Evolutionary conservation across 2,329 filamentous ascomycete genomes (phyloP).

Genomic region (Hymenoscyphus fraxineus): DNA sequence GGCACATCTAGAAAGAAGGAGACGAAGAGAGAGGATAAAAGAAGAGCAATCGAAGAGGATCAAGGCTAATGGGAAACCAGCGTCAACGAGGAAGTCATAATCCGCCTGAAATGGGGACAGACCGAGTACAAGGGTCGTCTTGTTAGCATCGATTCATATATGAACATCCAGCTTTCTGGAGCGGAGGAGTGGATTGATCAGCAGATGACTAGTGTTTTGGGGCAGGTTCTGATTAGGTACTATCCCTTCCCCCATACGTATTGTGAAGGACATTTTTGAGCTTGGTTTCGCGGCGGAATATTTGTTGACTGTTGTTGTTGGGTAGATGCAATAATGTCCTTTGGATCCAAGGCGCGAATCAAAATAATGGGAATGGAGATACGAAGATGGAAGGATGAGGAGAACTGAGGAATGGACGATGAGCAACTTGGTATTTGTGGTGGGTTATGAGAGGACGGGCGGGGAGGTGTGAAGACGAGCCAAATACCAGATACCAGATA

Average conservation of each 20-base stretch:
- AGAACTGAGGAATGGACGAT: neutral
- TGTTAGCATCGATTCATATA: constrained; percentile 94
- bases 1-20: neutral
- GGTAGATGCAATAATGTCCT: constrained; percentile 92
- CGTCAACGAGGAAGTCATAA: constrained; percentile 84
- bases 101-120: constrained; percentile 96
- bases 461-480: constrained; percentile 15
- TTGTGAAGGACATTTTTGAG: neutral
- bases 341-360: constrained; percentile 68
- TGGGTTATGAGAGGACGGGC: neutral
- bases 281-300: neutral
- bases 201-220: constrained; percentile 78
- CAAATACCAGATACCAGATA: neutral
- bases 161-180: constrained; percentile 92
- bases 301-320: constrained; percentile 11
- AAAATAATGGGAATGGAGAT: constrained; percentile 46
- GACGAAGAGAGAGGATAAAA: neutral
- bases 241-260: constrained; percentile 17
- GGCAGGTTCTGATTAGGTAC: constrained; percentile 88
- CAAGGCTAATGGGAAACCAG: constrained; percentile 40
- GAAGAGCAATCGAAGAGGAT: constrained; percentile 2
- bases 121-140: constrained; percentile 95
- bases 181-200: constrained; percentile 91
- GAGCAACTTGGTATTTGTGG: neutral
- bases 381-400: constrained; percentile 53